Conservation (phyloP, 2,329 filamentous ascomycete species). For the Phyllosticta citriasiana region DNA sequence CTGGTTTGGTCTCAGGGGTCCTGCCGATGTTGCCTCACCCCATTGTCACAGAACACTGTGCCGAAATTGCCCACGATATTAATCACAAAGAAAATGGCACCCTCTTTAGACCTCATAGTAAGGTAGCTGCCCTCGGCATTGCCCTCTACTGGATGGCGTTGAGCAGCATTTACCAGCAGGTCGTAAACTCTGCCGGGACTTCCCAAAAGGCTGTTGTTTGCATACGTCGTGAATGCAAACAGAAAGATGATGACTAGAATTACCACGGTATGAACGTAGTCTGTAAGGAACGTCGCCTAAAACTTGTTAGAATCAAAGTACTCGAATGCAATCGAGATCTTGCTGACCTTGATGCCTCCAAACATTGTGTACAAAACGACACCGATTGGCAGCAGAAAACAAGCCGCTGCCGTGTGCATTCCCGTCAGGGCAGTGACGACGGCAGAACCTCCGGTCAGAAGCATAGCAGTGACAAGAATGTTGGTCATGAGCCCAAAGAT, state of each 20-base stretch:
- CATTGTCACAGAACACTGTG: conserved; percentile 77
- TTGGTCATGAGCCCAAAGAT: conserved; percentile 36
- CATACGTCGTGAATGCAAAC: conserved; percentile 75
- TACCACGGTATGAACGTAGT: conserved; percentile 79
- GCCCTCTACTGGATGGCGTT: conserved; percentile 63
- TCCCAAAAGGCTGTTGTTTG: conserved; percentile 60
- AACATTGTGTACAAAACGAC: conserved; percentile 70
- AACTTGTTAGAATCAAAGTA: too few relatives aligned
- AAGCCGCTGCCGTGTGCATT: conserved; percentile 68
- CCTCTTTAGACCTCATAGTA: conserved; percentile 73
- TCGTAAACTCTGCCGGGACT: conserved; percentile 72
- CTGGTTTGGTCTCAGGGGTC: conserved; percentile 36
- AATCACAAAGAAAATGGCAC: conserved; percentile 84
- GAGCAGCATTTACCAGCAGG: conserved; percentile 57
- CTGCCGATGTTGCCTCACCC: conserved; percentile 6
- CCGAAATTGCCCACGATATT: conserved; percentile 79
- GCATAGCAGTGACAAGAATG: conserved; percentile 79
- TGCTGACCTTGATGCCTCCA: conserved; percentile 66
- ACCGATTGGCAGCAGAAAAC: conserved; percentile 71
- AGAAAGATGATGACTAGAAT: conserved; percentile 76
- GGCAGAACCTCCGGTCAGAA: conserved; percentile 73
- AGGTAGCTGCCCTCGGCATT: conserved; percentile 76
- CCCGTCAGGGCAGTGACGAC: conserved; percentile 58
- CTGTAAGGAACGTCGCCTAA: conserved; percentile 67
- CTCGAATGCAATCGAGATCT: conserved; percentile 42